Evolutionary conservation across 164 flowering plant genomes (phyloP).

Genomic region (Amborella trichopoda): DNA sequence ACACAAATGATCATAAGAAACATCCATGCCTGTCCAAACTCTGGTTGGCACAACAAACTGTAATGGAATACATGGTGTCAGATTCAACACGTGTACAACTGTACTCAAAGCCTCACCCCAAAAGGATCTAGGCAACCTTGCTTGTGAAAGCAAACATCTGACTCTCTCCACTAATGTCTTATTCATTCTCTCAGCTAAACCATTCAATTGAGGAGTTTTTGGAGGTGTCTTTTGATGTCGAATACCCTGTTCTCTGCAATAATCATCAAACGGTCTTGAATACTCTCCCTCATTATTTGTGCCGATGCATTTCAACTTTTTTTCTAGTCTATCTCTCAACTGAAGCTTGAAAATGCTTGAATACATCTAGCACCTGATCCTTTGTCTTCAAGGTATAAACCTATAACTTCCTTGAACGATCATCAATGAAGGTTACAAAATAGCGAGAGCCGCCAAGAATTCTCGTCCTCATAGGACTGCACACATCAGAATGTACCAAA

Average conservation of each 20-base stretch:
- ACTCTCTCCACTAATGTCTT: neutral
- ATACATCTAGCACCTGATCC: neutral
- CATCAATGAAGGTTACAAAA: slow-evolving; percentile 2
- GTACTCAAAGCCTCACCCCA: slow-evolving; percentile 3
- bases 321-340: slow-evolving; percentile 10
- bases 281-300: slow-evolving; percentile 9
- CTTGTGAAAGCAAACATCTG: neutral
- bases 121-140: slow-evolving; percentile 1
- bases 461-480: neutral
- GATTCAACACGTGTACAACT: neutral
- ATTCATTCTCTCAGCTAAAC: neutral
- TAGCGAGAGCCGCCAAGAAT: neutral
- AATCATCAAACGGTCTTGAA: slow-evolving; percentile 1
- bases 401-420: slow-evolving; percentile 1
- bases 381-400: neutral
- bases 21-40: neutral
- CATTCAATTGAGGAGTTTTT: neutral
- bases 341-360: slow-evolving; percentile 1
- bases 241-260: slow-evolving; percentile 5
- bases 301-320: slow-evolving; percentile 4
- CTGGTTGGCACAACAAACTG: neutral
- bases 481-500: neutral
- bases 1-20: neutral
- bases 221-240: slow-evolving; percentile 1
- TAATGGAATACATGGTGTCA: neutral